Percentiles rank a stretch among this genome's conserved stretches.
Evolutionary conservation across 176 grass and related monocot species (phyloP).

Genomic region (Paspalum vaginatum): DNA sequence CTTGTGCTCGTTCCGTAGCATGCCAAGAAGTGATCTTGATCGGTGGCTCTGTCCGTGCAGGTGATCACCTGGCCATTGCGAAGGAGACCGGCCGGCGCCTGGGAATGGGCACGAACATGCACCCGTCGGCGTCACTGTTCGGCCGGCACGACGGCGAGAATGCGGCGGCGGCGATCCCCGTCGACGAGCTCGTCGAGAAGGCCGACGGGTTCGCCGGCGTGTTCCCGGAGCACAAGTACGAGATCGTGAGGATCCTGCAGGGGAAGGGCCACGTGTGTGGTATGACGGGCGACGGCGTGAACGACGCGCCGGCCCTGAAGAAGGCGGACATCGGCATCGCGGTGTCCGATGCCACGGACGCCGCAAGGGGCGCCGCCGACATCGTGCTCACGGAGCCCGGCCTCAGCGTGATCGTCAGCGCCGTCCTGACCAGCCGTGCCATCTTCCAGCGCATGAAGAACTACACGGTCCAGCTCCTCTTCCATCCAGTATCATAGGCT

Average conservation of each 20-base stretch:
- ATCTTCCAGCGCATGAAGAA: conserved; percentile 97
- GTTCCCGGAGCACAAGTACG: conserved; percentile 94
- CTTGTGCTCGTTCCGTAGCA: background rate
- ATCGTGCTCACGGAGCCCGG: conserved; percentile 90
- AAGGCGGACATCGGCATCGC: conserved; percentile 86
- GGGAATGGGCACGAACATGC: conserved; percentile 90
- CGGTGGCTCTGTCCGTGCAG: conserved; percentile 22
- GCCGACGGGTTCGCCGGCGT: conserved; percentile 88
- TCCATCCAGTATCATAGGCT: background rate
- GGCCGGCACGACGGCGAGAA: conserved; percentile 44
- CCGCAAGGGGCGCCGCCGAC: conserved; percentile 78
- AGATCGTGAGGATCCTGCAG: conserved; percentile 81
- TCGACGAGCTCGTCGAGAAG: conserved; percentile 77
- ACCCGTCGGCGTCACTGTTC: conserved; percentile 82
- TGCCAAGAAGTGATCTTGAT: background rate
- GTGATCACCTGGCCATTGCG: conserved; percentile 91
- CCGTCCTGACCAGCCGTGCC: conserved; percentile 74
- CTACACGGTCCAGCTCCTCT: conserved; percentile 60
- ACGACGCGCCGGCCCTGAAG: conserved; percentile 79
- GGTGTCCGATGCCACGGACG: conserved; percentile 80
- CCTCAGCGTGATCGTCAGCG: conserved; percentile 75
- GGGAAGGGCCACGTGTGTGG: conserved; percentile 62
- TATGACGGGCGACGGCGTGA: conserved; percentile 84
- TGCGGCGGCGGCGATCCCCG: conserved; percentile 45
- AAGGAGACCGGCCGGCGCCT: conserved; percentile 90